phyloP scores from a whole-genome alignment of 768 basidiomycete genomes.

The Boletus subparvulus region DNA sequence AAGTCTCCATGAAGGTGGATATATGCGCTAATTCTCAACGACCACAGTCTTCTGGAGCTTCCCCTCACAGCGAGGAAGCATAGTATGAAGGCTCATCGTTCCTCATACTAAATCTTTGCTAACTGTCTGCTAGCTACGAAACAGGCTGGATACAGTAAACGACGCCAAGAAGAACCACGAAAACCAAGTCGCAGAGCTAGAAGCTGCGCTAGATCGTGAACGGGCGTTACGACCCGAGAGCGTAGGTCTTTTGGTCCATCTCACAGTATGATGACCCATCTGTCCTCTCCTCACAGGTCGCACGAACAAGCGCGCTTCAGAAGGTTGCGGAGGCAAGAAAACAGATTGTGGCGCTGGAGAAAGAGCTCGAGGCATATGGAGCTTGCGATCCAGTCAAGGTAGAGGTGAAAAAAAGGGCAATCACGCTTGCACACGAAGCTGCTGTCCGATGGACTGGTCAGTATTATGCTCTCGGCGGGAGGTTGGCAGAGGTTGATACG shows the following conservation, averaged over 20 bases:
- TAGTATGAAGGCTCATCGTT: constrained; percentile 43
- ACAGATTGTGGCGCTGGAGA: constrained; percentile 51
- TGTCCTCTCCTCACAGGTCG: constrained; percentile 42
- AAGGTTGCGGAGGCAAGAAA: constrained; percentile 49
- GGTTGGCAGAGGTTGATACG: background rate
- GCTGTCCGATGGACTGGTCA: constrained; percentile 86
- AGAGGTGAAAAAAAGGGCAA: constrained; percentile 72
- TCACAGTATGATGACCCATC: background rate
- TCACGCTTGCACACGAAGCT: constrained; percentile 79
- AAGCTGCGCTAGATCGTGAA: constrained; percentile 48
- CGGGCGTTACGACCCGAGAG: constrained; percentile 55
- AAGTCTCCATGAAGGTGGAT: constrained; percentile 29
- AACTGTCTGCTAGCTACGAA: constrained; percentile 49
- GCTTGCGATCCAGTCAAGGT: constrained; percentile 82
- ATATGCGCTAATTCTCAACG: constrained; percentile 22
- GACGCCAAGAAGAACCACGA: constrained; percentile 44
- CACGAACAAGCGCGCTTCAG: constrained; percentile 53
- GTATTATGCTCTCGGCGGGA: constrained; percentile 21
- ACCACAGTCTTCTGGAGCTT: constrained; percentile 90
- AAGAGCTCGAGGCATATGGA: constrained; percentile 75
- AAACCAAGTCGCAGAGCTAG: constrained; percentile 51
- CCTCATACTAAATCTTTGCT: background rate
- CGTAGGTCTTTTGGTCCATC: constrained; percentile 35
- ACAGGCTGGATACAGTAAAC: constrained; percentile 49
- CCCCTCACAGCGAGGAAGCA: constrained; percentile 81